A percentile compares a stretch with the other conserved stretches of the same genome.
These are phyloP conservation scores for Hemileccinum impolitum DNA, from an alignment of 768 basidiomycete species.

Conservation along the genomic window DNA sequence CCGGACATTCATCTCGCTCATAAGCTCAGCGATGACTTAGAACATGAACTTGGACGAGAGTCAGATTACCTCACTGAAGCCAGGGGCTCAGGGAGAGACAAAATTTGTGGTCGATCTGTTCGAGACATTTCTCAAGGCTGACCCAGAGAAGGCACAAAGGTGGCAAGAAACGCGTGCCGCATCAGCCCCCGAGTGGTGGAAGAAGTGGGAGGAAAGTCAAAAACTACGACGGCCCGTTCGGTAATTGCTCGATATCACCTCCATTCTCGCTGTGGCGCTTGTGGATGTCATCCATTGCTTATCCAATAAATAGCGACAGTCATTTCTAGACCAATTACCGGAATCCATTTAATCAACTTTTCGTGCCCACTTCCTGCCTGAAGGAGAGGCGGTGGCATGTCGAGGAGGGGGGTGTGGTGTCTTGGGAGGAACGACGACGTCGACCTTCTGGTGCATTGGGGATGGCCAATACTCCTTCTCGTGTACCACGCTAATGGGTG, in stretches of 20 bases:
- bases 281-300: not conserved
- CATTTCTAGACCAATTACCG: constrained; percentile 13
- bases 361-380: constrained; percentile 66
- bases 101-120: constrained; percentile 18
- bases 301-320: constrained; percentile 19
- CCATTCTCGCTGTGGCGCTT: not conserved
- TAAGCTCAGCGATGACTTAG: constrained; percentile 11
- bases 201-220: constrained; percentile 27
- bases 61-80: constrained; percentile 9
- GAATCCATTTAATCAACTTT: constrained; percentile 58
- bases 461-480: constrained; percentile 31
- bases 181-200: constrained; percentile 29
- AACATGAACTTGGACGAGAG: constrained; percentile 16
- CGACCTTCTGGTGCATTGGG: constrained; percentile 31
- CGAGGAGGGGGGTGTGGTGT: constrained; percentile 44
- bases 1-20: not conserved
- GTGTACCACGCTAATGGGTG: constrained; percentile 15
- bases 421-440: constrained; percentile 42
- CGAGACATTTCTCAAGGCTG: constrained; percentile 24
- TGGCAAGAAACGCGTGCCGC: constrained; percentile 25
- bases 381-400: constrained; percentile 40
- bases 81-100: constrained; percentile 8
- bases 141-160: constrained; percentile 17
- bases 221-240: constrained; percentile 5
- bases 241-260: not conserved